A percentile compares a stretch with the other conserved stretches of the same genome.
phyloP scores from a whole-genome alignment of 768 basidiomycete genomes.

The Leccinum subtestaceum region DNA sequence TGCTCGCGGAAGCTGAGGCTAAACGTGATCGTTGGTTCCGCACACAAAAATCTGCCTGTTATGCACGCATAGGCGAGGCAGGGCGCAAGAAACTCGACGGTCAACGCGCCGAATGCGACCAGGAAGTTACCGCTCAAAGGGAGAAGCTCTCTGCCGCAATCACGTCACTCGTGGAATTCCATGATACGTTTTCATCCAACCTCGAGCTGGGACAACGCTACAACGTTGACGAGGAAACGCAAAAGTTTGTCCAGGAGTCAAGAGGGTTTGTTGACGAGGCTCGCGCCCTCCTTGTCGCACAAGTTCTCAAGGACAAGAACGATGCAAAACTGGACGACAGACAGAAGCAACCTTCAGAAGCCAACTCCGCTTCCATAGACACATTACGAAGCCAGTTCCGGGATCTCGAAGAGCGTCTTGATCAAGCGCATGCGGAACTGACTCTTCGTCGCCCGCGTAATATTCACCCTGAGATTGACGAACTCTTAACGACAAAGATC shows the following conservation, averaged over 20 bases:
- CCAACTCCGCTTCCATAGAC: neutral
- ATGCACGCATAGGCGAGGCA: slow-evolving; percentile 30
- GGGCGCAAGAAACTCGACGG: slow-evolving; percentile 30
- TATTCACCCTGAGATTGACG: slow-evolving; percentile 17
- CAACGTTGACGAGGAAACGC: slow-evolving; percentile 19
- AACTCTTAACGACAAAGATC: slow-evolving; percentile 19
- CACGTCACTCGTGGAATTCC: slow-evolving; percentile 20
- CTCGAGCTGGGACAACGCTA: slow-evolving; percentile 31
- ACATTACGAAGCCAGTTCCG: slow-evolving; percentile 18
- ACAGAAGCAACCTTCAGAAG: neutral
- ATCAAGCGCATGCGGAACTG: slow-evolving; percentile 30
- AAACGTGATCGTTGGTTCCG: slow-evolving; percentile 30
- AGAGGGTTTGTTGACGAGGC: slow-evolving; percentile 25
- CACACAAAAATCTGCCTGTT: slow-evolving; percentile 30
- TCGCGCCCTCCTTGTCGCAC: slow-evolving; percentile 24
- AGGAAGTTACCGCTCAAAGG: slow-evolving; percentile 19
- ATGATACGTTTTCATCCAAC: slow-evolving; percentile 21
- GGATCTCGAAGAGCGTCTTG: slow-evolving; percentile 29
- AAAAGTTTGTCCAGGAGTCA: slow-evolving; percentile 24
- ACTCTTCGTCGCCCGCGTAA: slow-evolving; percentile 25
- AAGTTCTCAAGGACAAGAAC: slow-evolving; percentile 16
- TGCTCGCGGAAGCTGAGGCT: slow-evolving; percentile 28
- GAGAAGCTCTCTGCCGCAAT: slow-evolving; percentile 27
- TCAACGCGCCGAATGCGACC: slow-evolving; percentile 29
- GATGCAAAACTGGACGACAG: slow-evolving; percentile 1